These are phyloP conservation scores for Manihot esculenta DNA, from an alignment of 441 rosid genomes.

Conservation along the genomic window DNA sequence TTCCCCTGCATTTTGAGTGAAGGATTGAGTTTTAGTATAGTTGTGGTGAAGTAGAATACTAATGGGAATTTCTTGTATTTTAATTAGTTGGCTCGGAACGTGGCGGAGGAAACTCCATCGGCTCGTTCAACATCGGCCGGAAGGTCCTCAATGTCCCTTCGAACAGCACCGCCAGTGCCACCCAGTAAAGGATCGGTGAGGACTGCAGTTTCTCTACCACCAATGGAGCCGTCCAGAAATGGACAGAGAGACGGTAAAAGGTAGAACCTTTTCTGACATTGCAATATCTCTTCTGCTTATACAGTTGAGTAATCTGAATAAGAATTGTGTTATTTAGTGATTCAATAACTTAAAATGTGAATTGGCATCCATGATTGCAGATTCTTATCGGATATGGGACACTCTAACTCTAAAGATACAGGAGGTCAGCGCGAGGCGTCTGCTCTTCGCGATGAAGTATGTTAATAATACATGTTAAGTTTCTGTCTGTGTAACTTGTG, in stretches of 20 bases:
- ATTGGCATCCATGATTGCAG: constrained; percentile 46
- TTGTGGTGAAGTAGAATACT: neutral
- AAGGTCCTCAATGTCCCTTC: constrained; percentile 34
- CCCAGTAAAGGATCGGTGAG: constrained; percentile 49
- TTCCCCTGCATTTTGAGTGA: neutral
- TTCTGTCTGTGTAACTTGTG: neutral
- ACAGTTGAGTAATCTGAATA: neutral
- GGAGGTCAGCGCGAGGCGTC: constrained; percentile 78
- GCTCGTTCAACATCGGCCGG: constrained; percentile 67
- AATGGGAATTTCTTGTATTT: constrained; percentile 19
- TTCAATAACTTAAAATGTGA: constrained; percentile 18
- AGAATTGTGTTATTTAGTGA: constrained; percentile 6
- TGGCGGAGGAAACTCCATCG: constrained; percentile 43
- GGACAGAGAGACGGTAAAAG: constrained; percentile 34
- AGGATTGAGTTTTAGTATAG: neutral
- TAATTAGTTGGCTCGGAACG: constrained; percentile 64
- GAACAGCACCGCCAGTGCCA: constrained; percentile 27
- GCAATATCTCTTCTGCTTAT: neutral
- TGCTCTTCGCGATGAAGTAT: constrained; percentile 88
- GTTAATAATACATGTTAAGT: constrained; percentile 7
- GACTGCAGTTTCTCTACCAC: constrained; percentile 57
- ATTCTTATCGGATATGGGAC: constrained; percentile 46
- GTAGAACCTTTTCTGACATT: constrained; percentile 8
- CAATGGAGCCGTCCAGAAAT: constrained; percentile 53
- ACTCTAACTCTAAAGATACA: constrained; percentile 41